Conservation (phyloP, 1,139 yeast genomes). For the Candida freyschussii region DNA sequence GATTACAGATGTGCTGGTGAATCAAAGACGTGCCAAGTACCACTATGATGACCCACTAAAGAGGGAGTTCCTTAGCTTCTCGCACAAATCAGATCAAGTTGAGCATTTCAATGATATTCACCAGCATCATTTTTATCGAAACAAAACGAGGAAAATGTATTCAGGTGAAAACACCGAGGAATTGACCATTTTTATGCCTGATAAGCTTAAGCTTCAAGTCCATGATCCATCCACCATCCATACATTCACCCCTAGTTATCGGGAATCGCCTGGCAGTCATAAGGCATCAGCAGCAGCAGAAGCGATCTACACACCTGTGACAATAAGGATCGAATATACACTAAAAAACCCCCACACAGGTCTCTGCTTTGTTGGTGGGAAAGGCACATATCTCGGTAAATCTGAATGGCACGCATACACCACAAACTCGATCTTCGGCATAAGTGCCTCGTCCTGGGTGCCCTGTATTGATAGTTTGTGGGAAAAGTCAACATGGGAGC, state of each 20-base stretch:
- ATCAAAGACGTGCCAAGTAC: constrained; percentile 49
- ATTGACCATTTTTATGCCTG: constrained; percentile 66
- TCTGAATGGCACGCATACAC: constrained; percentile 84
- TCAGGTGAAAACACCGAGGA: constrained; percentile 70
- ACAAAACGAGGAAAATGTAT: constrained; percentile 58
- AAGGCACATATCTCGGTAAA: constrained; percentile 29
- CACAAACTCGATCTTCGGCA: constrained; percentile 67
- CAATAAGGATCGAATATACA: constrained; percentile 63
- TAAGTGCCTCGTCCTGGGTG: constrained; percentile 91
- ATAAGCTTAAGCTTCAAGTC: constrained; percentile 54
- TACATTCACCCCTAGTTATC: constrained; percentile 40
- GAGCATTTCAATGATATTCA: constrained; percentile 26
- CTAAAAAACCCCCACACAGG: constrained; percentile 71
- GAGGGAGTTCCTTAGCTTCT: constrained; percentile 21
- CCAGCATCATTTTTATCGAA: constrained; percentile 52
- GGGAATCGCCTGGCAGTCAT: constrained; percentile 34
- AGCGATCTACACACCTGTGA: constrained; percentile 64
- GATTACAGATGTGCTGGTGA: constrained; percentile 60
- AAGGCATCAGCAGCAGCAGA: constrained; percentile 36
- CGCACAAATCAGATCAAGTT: constrained; percentile 9
- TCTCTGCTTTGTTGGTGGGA: constrained; percentile 63
- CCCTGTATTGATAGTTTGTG: constrained; percentile 90
- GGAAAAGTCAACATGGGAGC: constrained; percentile 90
- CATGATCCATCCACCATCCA: constrained; percentile 48
- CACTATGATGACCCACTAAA: constrained; percentile 43